A percentile compares a stretch with the other conserved stretches of the same genome.
These are phyloP conservation scores for Phlebiopsis gigantea DNA, from an alignment of 768 basidiomycete genomes.

Conservation along the genomic window DNA sequence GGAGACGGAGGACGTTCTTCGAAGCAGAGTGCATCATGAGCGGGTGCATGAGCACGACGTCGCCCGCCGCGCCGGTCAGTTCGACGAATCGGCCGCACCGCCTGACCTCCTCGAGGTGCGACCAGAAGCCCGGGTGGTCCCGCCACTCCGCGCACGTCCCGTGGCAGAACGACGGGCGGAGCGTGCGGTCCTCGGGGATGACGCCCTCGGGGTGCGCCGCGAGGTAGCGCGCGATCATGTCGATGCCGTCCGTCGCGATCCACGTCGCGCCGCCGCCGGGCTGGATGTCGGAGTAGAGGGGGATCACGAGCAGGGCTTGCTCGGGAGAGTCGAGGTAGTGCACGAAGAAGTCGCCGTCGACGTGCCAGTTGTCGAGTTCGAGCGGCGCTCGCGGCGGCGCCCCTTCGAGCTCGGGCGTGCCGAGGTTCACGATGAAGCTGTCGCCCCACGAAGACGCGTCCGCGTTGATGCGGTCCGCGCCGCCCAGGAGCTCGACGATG, in stretches of 20 bases:
- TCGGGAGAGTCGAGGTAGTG: slow-evolving; percentile 36
- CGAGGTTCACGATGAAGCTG: slow-evolving; percentile 34
- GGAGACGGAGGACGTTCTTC: slow-evolving; percentile 28
- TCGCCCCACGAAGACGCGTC: slow-evolving; percentile 24
- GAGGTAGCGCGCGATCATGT: slow-evolving; percentile 43
- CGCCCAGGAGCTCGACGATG: slow-evolving; percentile 27
- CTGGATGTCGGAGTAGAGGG: slow-evolving; percentile 30
- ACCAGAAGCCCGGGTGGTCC: slow-evolving; percentile 26
- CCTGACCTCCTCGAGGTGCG: slow-evolving; percentile 40
- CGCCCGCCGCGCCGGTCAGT: slow-evolving; percentile 32
- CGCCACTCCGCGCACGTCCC: not conserved
- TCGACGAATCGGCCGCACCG: slow-evolving; percentile 24
- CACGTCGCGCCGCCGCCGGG: slow-evolving; percentile 31
- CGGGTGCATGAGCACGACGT: slow-evolving; percentile 32
- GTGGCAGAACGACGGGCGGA: slow-evolving; percentile 39
- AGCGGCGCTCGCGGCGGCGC: slow-evolving; percentile 7
- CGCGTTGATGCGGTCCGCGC: slow-evolving; percentile 30
- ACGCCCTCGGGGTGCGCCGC: slow-evolving; percentile 49
- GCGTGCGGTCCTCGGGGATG: slow-evolving; percentile 38
- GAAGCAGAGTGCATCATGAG: slow-evolving; percentile 36
- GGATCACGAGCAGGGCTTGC: slow-evolving; percentile 32
- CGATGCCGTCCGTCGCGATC: slow-evolving; percentile 31
- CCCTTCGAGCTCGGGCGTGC: slow-evolving; percentile 16
- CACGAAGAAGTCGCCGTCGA: slow-evolving; percentile 28
- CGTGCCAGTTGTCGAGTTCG: slow-evolving; percentile 33